Evolutionary conservation across 768 basidiomycete species (phyloP), one percentile per base, ranked within the genome.

Genomic region (Suillus lakei): DNA sequence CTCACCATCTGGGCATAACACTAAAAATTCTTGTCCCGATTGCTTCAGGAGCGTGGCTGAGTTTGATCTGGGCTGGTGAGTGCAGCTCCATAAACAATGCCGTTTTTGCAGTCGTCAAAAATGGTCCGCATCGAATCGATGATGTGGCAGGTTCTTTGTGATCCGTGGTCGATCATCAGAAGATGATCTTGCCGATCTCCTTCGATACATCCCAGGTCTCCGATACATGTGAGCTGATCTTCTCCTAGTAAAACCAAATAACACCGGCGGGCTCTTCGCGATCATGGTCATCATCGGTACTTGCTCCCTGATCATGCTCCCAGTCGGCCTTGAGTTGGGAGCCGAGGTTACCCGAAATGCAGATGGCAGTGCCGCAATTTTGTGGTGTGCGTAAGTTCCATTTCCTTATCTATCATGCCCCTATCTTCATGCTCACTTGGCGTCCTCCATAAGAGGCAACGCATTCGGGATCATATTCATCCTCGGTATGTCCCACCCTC

Each of bases 331-430:
- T 63, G 93, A 96, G 72, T 85, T 96, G 26, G 89, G 85, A 16
- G 90, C 88, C 44, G 94, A 96, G 74, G 73, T 95, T 26, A 93
- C 93, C 8, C 82, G 91, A 64, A 93, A 92, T 71, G 85, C 92
- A 1, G 91, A 93, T 64, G 88, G 85, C 1, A 93, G 91, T 65
- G 84, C 92, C 0, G 90, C 92, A 0, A 73, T 93, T 32, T 71
- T 95, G 28, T 95, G 93, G 92, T 88, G 88, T 76, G 78, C 80
- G 90, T 92, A 72, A 64, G 88, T 81, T 53, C 28, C 5, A 34
- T 30, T 53, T 62, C 23, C 13, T 18, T 30, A 6, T 32, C 39
- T 62, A n/a, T 23, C 5, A 26, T 34, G 5, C 34, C 2, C 8
- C n/a, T 23, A 2, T 30, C 28, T 13, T n/a, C 41, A 70, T 60